Evolutionary conservation across 2,329 filamentous ascomycete species (phyloP), one percentile per base, ranked within the genome.

Genomic region (Fusarium caatingaense): DNA sequence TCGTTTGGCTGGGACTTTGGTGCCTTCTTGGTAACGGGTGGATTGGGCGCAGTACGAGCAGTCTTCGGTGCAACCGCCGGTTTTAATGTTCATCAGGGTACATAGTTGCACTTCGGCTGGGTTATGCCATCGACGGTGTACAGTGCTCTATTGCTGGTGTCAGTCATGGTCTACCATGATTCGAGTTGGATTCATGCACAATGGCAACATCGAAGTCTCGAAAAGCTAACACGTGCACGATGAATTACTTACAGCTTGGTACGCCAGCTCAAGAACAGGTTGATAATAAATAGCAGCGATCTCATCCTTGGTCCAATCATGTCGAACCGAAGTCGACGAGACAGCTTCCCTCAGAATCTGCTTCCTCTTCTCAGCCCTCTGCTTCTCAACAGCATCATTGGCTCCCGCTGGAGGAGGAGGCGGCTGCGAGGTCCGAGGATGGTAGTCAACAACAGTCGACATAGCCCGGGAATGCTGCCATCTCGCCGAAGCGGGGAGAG

Each of bases 61-160:
- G 81, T 97, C 94, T 80, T 97, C 94, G 73, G 89, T 93, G 82
- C 94, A 97, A 49, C 94, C 94, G 57, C 94, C 94, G 11, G 93
- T 97, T 79, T 97, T 97, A 84, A 97, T 97, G 85, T 97, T 97
- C 92, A 97, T 97, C 62, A 97, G 85, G 0, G 94, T 97, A 83
- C 94, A 97, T 81, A 97, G 91, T 81, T 97, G 94, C 68, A 97
- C 93, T 28, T 93, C 90, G 48, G 90, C 86, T 9, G 94, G 92
- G 76, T 92, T 88, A 82, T 97, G 94, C 83, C 97, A 97, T 74
- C 91, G 91, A 47, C 93, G 90, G 81, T 97, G 94, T 60, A 97
- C 83, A 37, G 86, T 87, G 71, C 88, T 89, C 93, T 96, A 32
- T 75, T 32, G 55, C 8, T 46, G 13, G 48, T 54, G 69, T 76